These are phyloP conservation scores for Beauveria australis DNA, from an alignment of 2,329 filamentous ascomycete species.

Conservation along the genomic window DNA sequence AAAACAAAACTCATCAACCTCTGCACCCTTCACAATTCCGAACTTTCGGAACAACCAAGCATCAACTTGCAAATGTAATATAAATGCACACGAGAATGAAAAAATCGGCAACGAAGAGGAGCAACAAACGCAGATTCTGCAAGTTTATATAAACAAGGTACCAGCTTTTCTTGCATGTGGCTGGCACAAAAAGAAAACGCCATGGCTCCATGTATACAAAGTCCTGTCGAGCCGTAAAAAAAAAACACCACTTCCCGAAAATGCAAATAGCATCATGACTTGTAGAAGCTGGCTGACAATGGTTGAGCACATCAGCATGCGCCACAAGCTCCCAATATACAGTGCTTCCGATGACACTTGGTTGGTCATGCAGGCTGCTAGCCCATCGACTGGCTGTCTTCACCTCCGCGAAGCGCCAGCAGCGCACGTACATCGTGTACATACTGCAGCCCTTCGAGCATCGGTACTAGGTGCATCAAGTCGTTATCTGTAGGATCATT, in stretches of 20 bases:
- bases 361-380: neutral
- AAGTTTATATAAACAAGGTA: slow-evolving; percentile 7
- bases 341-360: neutral
- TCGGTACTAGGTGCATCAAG: slow-evolving; percentile 80
- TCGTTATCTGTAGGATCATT: slow-evolving; percentile 96
- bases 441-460: slow-evolving; percentile 92
- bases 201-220: slow-evolving; percentile 6
- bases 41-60: neutral
- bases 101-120: neutral
- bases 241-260: neutral
- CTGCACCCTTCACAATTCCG: neutral
- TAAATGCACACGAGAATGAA: neutral
- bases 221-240: neutral
- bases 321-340: neutral
- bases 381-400: slow-evolving; percentile 57
- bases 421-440: slow-evolving; percentile 91
- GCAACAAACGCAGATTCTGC: neutral
- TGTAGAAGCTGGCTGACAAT: neutral
- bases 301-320: slow-evolving; percentile 13
- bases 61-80: neutral
- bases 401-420: slow-evolving; percentile 79
- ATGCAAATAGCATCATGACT: neutral
- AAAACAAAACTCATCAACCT: neutral
- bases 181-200: slow-evolving; percentile 1
- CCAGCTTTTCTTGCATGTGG: neutral